Evolutionary conservation across 768 basidiomycete species (phyloP), one percentile per base, ranked within the genome.

Genomic region (Russula olivacea): DNA sequence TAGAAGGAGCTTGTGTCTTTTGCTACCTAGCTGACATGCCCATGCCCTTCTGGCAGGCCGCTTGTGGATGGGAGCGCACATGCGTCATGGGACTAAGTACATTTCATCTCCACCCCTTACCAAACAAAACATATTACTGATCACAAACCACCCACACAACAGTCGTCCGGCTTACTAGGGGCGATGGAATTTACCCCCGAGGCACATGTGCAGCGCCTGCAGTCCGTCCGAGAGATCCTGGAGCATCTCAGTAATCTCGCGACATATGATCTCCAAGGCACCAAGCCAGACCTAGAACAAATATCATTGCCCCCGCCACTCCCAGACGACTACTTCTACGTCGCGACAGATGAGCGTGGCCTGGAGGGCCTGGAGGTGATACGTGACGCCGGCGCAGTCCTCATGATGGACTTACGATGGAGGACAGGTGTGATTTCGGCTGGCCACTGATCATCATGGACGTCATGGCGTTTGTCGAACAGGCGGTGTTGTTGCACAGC

Each of bases 321-420:
- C 0, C 40, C 53, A 5, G 61, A 58, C 12, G 67, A 68, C 50
- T 25, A 47, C 47, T 77, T 67, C 48, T 76, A 73, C 56, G 69
- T 76, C 10, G 75, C 75, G n/a, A 77, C 75, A n/a, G 79, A 80
- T 58, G 80, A 81, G 63, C 77, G 79, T 34, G 67, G 73, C 58
- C 69, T 72, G 0, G 66, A 66, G 0, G 73, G 71, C 17, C 69
- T 79, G 11, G 28, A 68, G 10, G 72, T 71, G 55, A 68, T 80
- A 15, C 66, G 70, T 21, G 66, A 70, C 3, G 70, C 74, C 21
- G 77, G 78, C 19, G 80, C 73, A 2, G 48, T 81, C 11, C 61
- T 81, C 58, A 69, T 81, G 61, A 40, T 70, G 15, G 79, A 81
- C 68, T 80, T 51, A 79, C 78, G 1, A 65, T 70, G n/a, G 75